These are phyloP conservation scores for Syzygium grande DNA, from an alignment of 345 rosid genomes.

Conservation along the genomic window DNA sequence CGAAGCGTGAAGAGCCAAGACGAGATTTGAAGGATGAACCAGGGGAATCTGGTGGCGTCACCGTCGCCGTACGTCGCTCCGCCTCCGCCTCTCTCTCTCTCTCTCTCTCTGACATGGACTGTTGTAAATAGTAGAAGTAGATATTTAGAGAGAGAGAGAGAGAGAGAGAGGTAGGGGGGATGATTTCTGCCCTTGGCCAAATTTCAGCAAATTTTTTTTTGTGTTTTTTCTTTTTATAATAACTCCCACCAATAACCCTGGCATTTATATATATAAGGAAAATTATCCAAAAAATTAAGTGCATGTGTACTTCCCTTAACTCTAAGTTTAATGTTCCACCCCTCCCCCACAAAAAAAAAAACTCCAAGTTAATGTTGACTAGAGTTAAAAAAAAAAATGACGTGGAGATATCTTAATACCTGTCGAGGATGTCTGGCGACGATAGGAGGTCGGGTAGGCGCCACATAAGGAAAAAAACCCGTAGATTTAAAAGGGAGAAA, in stretches of 20 bases:
- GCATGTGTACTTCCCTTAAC: neutral
- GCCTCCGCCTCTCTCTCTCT: neutral
- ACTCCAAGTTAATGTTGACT: neutral
- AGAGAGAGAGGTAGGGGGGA: too few relatives aligned
- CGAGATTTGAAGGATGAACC: neutral
- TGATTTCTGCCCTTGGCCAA: neutral
- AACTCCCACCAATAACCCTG: neutral
- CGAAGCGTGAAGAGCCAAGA: neutral
- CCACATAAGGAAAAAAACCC: neutral
- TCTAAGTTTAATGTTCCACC: neutral
- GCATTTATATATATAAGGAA: neutral
- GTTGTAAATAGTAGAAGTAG: neutral
- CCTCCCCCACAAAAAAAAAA: too few relatives aligned
- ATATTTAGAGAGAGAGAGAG: neutral
- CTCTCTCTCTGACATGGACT: neutral
- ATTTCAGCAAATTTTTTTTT: neutral
- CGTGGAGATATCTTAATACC: neutral
- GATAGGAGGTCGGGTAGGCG: neutral
- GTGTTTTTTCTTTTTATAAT: neutral
- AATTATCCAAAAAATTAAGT: neutral
- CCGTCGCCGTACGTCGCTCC: neutral
- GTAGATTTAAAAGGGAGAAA: neutral
- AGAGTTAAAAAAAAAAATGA: neutral
- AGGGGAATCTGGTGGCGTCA: neutral
- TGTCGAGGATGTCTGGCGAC: accelerated